Conservation (phyloP, 345 rosid genomes). For the Citrus reticulata region DNA sequence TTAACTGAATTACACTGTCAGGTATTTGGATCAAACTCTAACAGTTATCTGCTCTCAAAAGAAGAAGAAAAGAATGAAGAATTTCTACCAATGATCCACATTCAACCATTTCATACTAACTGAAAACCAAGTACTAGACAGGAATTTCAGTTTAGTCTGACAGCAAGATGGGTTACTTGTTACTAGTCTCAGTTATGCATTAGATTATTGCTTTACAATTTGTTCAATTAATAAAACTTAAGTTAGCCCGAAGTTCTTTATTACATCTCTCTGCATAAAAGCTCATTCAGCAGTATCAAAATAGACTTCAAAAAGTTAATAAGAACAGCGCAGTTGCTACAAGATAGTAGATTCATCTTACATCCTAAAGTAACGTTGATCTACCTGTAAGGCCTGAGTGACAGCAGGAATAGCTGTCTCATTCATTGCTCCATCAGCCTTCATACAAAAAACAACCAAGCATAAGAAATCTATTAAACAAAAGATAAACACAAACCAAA, state of each 20-base stretch:
- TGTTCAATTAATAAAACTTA: background rate
- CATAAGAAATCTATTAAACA: background rate
- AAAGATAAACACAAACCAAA: background rate
- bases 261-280: background rate
- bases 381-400: conserved; percentile 63
- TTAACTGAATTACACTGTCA: background rate
- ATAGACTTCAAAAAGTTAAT: background rate
- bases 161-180: background rate
- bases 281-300: background rate
- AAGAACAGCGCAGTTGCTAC: background rate
- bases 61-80: background rate
- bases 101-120: background rate
- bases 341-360: background rate
- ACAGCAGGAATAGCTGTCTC: conserved; percentile 60
- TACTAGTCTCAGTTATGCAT: background rate
- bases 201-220: background rate
- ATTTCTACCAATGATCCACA: background rate
- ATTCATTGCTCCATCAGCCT: conserved; percentile 78
- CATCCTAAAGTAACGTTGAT: background rate
- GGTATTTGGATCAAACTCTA: background rate
- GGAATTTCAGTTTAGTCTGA: background rate
- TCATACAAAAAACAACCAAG: conserved; percentile 19
- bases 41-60: background rate
- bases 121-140: background rate
- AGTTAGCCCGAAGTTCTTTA: background rate